Base-by-base conservation (phyloP, 176 grass and related monocot genomes). In the Luzula sylvatica region DNA sequence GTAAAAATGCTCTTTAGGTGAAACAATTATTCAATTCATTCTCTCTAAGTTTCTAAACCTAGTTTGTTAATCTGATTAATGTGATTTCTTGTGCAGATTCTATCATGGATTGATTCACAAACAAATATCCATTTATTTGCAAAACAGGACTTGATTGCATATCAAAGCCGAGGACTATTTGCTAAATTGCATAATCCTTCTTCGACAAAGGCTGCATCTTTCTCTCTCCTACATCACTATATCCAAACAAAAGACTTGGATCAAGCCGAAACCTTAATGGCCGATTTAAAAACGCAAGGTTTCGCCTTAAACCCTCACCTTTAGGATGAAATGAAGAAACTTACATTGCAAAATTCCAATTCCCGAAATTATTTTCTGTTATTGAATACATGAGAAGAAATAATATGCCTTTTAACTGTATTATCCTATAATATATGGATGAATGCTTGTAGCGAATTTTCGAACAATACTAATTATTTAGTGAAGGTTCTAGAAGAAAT, bases 311-410 rank as follows among this genome's bases (percentile, higher is more conserved):
- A 94, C 70, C 59, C 79, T 76, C 68, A 77, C 63, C 78, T 70
- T 11, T 87, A 87, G 65, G 73, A 87, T 77, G 78, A 94, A 81
- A 78, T 93, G 55, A 75, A 81, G 72, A 93, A 50, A 59, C 86
- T 6, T 93, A 93, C 55, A 24, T 65, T 45, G 88, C 72, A 28
- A 83, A 68, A 55, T 58, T 56, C 69, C 49, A 83, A 18, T 72
- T 73, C 48, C 42, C 47, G 42, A 77, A 82, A 45, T 74, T 83
- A 12, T 20, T 56, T 30, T 58, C 59, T 16, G 88, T 83, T 11
- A 82, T 93, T 3, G 5, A 69, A 19, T 68, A 78, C 28, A 93
- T 93, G 81, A 82, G 72, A 60, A 47, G 67, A 26, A 83, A 73
- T 49, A 87, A 87, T 11, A 60, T 94, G n/a, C 44, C 72, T 58